Base-by-base conservation (phyloP, 2,329 filamentous ascomycete species). In the Monosporascus sp. region DNA sequence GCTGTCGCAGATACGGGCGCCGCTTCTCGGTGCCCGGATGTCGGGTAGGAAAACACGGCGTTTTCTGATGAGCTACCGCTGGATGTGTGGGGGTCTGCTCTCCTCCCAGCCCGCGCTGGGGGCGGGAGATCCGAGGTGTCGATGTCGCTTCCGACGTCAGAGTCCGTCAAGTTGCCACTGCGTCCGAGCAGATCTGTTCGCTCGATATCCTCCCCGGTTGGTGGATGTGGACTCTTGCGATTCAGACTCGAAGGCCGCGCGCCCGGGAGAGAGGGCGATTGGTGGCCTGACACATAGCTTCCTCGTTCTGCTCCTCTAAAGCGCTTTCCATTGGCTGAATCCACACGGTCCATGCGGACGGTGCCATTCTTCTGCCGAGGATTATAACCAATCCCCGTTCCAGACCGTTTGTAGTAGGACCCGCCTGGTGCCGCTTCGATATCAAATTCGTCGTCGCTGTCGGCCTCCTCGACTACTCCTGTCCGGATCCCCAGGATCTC, bases 361-460 rank as follows among this genome's bases (percentile, higher is more conserved):
- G 81, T 84, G 43, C 83, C 82, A 61, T 85, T 81, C 56, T 77
- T 71, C 37, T 72, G 77, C 51, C 86, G 84, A 17, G 91, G 90
- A 5, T 77, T 87, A 66, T 91, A 91, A 22, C 91, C 92, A 52
- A 96, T 84, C 16, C 82, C 90, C 24, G 80, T 83, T 49, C 88
- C 88, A 37, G 87, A 83, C 59, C 90, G 88, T 68, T 96, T 94
- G 62, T 88, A 86, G 64, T 92, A 95, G 7, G 88, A 85, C 11
- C 87, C 87, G 24, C 82, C 80, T 19, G 82, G 82, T 50, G 88
- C 84, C 14, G 79, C 75, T 69, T 97, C 94, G 57, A 97, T 99
- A 68, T 99, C 94, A 64, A 99, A 99, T 70, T 99, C 94, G 67
- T 99, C 94, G 67, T 99, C 94, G 45, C 91, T 96, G 68, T 99